Evolutionary conservation across 768 basidiomycete genomes (phyloP), one percentile per base, ranked within the genome.

Genomic region (Trametes gibbosa): DNA sequence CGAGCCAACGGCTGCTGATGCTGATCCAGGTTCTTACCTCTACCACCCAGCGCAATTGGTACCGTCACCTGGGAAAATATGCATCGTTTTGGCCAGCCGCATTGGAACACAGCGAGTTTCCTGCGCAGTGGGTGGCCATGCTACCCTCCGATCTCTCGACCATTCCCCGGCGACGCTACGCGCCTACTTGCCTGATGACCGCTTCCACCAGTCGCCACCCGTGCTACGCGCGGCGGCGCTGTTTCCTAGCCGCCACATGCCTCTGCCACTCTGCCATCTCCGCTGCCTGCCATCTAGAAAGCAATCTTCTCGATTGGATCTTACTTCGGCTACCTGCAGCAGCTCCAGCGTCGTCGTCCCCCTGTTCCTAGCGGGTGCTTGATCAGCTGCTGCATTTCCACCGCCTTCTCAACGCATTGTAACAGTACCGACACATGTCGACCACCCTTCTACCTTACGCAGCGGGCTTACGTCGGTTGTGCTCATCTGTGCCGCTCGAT

Each of bases 401-500:
- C 24, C 14, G 50, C 35, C 54, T 61, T 56, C 60, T 47, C 39
- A 35, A 19, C 51, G 25, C 54, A 45, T 51, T 50, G 34, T 29
- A 27, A 24, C 43, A n/a, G 40, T 27, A 19, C 25, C 42, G 45
- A 56, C 60, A 40, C 60, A 55, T 56, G 55, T 48, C 48, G 54
- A 16, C n/a, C 23, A n/a, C 12, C 47, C 24, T 45, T 51, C 32
- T 32, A 12, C 58, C 7, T 17, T 32, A 35, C 53, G 24, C 42
- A 55, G 49, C 60, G 60, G 60, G 43, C 46, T 52, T 56, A 56
- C 55, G 50, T 61, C 60, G 60, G 60, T 49, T 34, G 17, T 35
- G 60, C 40, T 45, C 21, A 17, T 41, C 21, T 24, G 23, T 17
- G 25, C 42, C 34, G 53, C 37, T 39, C 51, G 32, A 56, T 37